Conservation (phyloP, 768 basidiomycete species). For the Mycena indigotica region DNA sequence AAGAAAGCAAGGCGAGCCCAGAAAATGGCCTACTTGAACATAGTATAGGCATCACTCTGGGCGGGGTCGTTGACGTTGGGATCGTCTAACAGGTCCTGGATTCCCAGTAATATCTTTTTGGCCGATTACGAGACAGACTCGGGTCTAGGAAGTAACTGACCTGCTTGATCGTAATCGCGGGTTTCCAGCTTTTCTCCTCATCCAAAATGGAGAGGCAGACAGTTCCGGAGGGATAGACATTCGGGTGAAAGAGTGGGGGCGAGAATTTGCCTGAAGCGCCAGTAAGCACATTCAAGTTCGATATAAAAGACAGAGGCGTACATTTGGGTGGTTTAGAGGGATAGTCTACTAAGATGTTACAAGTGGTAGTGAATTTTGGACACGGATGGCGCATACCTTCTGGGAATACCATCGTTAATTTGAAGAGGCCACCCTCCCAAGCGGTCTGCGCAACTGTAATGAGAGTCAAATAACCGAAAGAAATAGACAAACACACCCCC, state of each 20-base stretch:
- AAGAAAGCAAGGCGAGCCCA: not conserved
- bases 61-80: constrained; percentile 98
- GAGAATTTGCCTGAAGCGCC: constrained; percentile 83
- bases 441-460: constrained; percentile 64
- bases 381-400: constrained; percentile 66
- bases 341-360: constrained; percentile 60
- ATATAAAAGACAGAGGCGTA: constrained; percentile 35
- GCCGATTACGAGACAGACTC: not conserved
- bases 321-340: constrained; percentile 96
- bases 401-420: constrained; percentile 92
- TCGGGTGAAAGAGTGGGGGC: constrained; percentile 95
- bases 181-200: constrained; percentile 99
- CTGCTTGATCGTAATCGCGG: constrained; percentile 98
- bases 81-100: constrained; percentile 93
- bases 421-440: constrained; percentile 97
- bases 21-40: constrained; percentile 87
- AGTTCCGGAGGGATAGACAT: constrained; percentile 98
- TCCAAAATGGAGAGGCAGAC: constrained; percentile 97
- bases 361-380: not conserved
- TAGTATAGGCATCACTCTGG: constrained; percentile 96
- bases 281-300: not conserved
- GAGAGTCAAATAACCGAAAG: not conserved
- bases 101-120: constrained; percentile 85
- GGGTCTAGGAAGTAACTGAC: constrained; percentile 41
- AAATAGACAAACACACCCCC: constrained; percentile 71